phyloP scores from a whole-genome alignment of 257 asterid species.

The Penstemon newberryi region DNA sequence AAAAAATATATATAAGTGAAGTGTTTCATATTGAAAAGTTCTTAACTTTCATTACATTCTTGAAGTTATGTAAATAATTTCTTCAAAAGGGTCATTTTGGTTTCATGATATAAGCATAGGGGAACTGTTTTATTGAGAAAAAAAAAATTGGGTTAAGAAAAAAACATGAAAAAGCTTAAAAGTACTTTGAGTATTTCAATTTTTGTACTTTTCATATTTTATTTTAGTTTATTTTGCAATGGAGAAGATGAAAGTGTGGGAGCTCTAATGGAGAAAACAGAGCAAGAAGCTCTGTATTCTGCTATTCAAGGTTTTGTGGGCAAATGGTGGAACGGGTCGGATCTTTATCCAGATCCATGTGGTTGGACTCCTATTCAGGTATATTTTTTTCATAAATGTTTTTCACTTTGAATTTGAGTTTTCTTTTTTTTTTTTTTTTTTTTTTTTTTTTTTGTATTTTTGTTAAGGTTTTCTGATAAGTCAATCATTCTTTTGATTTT shows the following conservation, averaged over 20 bases:
- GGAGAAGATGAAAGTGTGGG: slow-evolving; percentile 52
- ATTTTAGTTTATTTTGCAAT: slow-evolving; percentile 42
- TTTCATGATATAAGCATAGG: slow-evolving; percentile 22
- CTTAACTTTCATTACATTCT: no score
- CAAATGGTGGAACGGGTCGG: slow-evolving; percentile 97
- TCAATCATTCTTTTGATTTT: background rate
- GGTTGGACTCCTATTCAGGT: slow-evolving; percentile 99
- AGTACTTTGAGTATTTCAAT: slow-evolving; percentile 26
- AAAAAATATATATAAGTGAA: background rate
- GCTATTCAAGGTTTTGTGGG: slow-evolving; percentile 94
- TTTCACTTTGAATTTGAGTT: background rate
- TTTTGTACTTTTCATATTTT: slow-evolving; percentile 32
- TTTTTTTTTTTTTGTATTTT: slow-evolving; percentile 5
- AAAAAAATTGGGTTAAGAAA: no score
- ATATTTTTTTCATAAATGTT: background rate
- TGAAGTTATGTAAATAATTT: background rate
- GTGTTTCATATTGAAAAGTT: no score
- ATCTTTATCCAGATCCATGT: slow-evolving; percentile 99
- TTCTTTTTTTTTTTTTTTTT: background rate
- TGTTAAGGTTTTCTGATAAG: background rate
- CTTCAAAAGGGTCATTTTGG: background rate
- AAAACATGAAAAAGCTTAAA: slow-evolving; percentile 41
- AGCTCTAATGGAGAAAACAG: slow-evolving; percentile 73
- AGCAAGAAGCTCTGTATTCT: slow-evolving; percentile 69
- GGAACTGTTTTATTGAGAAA: background rate